Evolutionary conservation across 2,329 filamentous ascomycete species (phyloP).

Genomic region (Fusarium sp.): DNA sequence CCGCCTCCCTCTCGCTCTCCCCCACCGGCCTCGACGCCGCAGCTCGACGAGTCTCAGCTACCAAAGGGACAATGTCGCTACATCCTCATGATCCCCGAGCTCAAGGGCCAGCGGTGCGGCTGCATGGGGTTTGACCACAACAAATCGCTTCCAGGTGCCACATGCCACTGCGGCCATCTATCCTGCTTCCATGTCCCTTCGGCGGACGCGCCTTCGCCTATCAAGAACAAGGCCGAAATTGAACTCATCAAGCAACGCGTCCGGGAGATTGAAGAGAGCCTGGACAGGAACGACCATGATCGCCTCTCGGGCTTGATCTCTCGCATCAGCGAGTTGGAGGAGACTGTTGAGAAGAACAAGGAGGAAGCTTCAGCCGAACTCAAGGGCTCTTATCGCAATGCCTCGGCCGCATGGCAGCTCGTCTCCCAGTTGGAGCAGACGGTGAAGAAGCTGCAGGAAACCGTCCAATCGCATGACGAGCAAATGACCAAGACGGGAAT

Average conservation of each 20-base stretch:
- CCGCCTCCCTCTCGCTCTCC: conserved; percentile 41
- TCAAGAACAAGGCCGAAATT: conserved; percentile 57
- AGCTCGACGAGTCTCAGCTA: conserved; percentile 59
- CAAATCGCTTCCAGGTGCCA: conserved; percentile 63
- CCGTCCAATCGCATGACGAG: conserved; percentile 54
- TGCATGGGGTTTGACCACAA: conserved; percentile 70
- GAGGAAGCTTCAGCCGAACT: conserved; percentile 65
- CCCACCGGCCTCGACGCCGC: conserved; percentile 41
- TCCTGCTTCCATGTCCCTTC: conserved; percentile 68
- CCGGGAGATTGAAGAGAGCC: conserved; percentile 50
- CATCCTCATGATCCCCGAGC: conserved; percentile 67
- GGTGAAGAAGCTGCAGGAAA: conserved; percentile 51
- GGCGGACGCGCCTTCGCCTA: conserved; percentile 62
- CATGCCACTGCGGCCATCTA: conserved; percentile 70
- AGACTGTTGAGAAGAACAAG: conserved; percentile 64
- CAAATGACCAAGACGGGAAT: conserved; percentile 55
- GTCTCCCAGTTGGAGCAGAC: conserved; percentile 59
- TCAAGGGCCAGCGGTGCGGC: conserved; percentile 69
- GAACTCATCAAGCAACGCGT: conserved; percentile 45
- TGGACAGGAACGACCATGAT: conserved; percentile 49
- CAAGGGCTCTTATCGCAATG: conserved; percentile 66
- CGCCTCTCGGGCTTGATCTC: conserved; percentile 54
- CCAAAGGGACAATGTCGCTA: conserved; percentile 71
- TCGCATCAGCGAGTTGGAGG: conserved; percentile 65
- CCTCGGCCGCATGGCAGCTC: conserved; percentile 66